Percentiles rank a stretch among this genome's conserved stretches.
phyloP scores from a whole-genome alignment of 352 stramenopile species.

The Globisporangium radiosum region DNA sequence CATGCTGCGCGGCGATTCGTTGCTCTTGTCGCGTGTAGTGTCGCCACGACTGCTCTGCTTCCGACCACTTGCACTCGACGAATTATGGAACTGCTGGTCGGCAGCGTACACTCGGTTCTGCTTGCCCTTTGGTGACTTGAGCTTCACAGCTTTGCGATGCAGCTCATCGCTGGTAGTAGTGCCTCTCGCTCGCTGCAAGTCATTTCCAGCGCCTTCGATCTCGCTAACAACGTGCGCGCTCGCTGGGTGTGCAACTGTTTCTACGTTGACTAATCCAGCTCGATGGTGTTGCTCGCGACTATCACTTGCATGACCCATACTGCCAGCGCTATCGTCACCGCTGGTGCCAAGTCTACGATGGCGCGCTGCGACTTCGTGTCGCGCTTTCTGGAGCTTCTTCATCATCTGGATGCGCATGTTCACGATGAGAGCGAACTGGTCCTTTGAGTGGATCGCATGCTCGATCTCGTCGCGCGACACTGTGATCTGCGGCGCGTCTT shows the following conservation, averaged over 20 bases:
- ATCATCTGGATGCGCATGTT: conserved; percentile 71
- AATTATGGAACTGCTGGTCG: too few species aligned
- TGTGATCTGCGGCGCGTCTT: conserved; percentile 34
- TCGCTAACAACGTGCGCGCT: not conserved
- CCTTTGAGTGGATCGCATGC: conserved; percentile 43
- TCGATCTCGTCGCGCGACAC: conserved; percentile 80
- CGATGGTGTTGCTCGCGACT: not conserved
- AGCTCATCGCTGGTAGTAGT: not conserved
- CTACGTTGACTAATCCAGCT: not conserved
- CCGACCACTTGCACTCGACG: not conserved
- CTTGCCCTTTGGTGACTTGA: conserved; percentile 12
- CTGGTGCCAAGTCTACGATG: conserved; percentile 5
- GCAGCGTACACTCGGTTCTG: conserved; percentile 29
- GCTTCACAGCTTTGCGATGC: conserved; percentile 1
- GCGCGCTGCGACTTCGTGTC: conserved; percentile 25
- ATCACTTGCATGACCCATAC: conserved; percentile 4
- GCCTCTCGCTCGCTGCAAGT: not conserved
- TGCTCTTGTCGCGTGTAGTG: conserved; percentile 1
- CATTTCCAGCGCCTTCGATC: not conserved
- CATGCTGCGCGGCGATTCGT: conserved; percentile 18
- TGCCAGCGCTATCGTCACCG: too few species aligned
- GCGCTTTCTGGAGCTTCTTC: conserved; percentile 42
- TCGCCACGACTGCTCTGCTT: not conserved
- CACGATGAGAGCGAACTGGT: conserved; percentile 54
- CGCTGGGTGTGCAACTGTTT: too few species aligned